Conservation (phyloP, 169 alveolate species). For the Miamiensis avidus region DNA sequence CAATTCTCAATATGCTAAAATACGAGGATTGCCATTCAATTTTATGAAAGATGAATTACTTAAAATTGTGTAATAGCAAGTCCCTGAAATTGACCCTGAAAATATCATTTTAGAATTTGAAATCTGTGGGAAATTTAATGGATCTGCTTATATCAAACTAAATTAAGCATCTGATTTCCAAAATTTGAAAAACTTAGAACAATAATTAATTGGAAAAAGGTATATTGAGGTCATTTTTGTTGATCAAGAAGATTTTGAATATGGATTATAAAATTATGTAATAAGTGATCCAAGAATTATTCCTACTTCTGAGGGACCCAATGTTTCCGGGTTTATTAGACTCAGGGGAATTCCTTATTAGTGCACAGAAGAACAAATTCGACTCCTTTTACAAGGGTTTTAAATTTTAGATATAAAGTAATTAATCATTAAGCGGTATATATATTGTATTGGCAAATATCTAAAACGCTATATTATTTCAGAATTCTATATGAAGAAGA, state of each 20-base stretch:
- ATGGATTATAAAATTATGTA: background rate
- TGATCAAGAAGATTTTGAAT: background rate
- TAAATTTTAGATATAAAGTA: background rate
- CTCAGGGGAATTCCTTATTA: background rate
- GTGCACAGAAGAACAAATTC: background rate
- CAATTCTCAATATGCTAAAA: background rate
- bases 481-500: background rate
- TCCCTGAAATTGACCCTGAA: background rate
- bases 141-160: background rate
- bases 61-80: background rate
- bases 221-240: background rate
- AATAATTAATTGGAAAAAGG: background rate
- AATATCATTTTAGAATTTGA: background rate
- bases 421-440: background rate
- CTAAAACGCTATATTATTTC: background rate
- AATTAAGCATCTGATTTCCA: background rate
- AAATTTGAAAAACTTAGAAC: background rate
- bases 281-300: background rate
- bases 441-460: background rate
- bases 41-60: background rate
- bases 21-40: background rate
- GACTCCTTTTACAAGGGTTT: background rate
- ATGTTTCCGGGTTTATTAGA: background rate
- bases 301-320: background rate
- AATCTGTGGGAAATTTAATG: background rate